A percentile compares a stretch with the other conserved stretches of the same genome.
Conservation (phyloP, 345 rosid species). For the Balakata baccata region DNA sequence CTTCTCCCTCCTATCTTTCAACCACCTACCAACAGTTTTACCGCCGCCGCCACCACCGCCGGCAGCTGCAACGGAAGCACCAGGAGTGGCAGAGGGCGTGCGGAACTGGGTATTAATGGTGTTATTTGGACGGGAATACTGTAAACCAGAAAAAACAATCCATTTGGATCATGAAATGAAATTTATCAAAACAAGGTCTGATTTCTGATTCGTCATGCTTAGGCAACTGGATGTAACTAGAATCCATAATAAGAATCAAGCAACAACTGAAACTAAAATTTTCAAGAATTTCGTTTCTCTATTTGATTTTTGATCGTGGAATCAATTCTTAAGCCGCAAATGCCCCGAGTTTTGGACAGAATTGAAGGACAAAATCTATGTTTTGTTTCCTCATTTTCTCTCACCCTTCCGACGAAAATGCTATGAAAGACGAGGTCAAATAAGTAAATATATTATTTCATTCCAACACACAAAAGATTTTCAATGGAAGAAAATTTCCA, state of each 20-base stretch:
- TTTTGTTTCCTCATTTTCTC: not conserved
- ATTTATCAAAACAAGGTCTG: too few relatives aligned
- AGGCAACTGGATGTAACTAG: not conserved
- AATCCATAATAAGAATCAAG: not conserved
- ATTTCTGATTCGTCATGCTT: not conserved
- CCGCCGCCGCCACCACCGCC: slow-evolving; percentile 40
- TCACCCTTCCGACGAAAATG: not conserved
- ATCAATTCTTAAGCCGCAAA: not conserved
- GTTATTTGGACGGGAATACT: slow-evolving; percentile 59
- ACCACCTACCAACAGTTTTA: slow-evolving; percentile 85
- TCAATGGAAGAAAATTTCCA: not conserved
- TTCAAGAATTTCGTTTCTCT: not conserved
- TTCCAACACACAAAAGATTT: too few relatives aligned
- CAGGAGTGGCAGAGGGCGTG: slow-evolving; percentile 17
- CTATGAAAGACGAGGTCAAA: not conserved
- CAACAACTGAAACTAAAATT: not conserved
- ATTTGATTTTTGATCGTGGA: not conserved
- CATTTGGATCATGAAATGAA: not conserved
- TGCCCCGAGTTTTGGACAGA: slow-evolving; percentile 8
- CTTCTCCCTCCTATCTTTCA: slow-evolving; percentile 80
- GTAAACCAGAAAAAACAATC: slow-evolving; percentile 21
- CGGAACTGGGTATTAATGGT: slow-evolving; percentile 41
- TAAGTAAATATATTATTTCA: not conserved
- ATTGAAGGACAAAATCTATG: not conserved
- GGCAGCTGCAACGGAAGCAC: slow-evolving; percentile 22